Evolutionary conservation across 1,284 basidiomycete species (phyloP).

Genomic region (Malassezia sympodialis): DNA sequence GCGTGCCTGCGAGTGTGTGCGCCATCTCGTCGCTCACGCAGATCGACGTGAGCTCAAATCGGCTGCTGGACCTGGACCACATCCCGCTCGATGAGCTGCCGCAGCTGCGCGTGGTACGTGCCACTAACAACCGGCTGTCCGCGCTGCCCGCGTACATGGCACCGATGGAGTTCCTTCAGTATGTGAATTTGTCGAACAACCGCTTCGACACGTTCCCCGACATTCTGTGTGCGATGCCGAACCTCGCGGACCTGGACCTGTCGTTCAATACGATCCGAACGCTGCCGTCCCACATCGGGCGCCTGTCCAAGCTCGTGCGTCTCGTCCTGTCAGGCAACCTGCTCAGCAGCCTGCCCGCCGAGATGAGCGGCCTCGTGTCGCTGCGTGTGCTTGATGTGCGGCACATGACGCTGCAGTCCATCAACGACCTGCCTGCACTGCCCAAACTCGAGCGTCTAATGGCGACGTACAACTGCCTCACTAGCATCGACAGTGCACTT

Average conservation of each 20-base stretch:
- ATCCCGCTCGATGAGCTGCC: constrained; percentile 69
- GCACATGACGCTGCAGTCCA: constrained; percentile 35
- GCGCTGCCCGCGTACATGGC: constrained; percentile 76
- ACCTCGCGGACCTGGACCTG: constrained; percentile 74
- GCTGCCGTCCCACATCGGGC: constrained; percentile 70
- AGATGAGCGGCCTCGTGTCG: constrained; percentile 27
- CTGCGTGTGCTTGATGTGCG: constrained; percentile 41
- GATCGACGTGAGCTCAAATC: constrained; percentile 85
- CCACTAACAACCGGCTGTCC: constrained; percentile 87
- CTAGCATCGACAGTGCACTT: constrained; percentile 32
- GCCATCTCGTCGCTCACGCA: constrained; percentile 66
- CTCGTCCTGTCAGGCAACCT: constrained; percentile 40
- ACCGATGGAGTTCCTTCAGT: constrained; percentile 61
- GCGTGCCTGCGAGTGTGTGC: constrained; percentile 73
- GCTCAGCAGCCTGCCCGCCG: constrained; percentile 33
- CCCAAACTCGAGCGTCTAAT: constrained; percentile 33
- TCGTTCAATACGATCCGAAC: constrained; percentile 85
- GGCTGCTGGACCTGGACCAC: constrained; percentile 78
- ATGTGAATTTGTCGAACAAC: constrained; percentile 93
- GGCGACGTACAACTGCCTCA: constrained; percentile 42
- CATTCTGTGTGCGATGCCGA: constrained; percentile 65
- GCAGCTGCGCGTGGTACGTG: constrained; percentile 63
- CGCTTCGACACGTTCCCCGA: constrained; percentile 73
- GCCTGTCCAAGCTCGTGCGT: constrained; percentile 51
- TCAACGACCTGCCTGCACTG: constrained; percentile 31